Evolutionary conservation across 1,139 yeast genomes (phyloP).

Genomic region (Suhomyces coccinellae): DNA sequence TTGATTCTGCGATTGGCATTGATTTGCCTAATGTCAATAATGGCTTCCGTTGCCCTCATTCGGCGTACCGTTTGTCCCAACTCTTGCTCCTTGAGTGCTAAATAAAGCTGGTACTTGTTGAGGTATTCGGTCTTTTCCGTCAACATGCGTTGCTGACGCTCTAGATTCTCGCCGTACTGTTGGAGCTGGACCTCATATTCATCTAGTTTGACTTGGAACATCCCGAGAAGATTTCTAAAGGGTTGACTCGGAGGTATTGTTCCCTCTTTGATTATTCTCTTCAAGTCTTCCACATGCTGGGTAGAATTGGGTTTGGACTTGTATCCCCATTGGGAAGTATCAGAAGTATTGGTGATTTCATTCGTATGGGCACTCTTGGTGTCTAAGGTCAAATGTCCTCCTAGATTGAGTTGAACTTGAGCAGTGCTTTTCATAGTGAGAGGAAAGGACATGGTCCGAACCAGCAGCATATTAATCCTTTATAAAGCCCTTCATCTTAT

Average conservation of each 20-base stretch:
- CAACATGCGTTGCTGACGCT: slow-evolving; percentile 4
- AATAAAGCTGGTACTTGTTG: slow-evolving; percentile 3
- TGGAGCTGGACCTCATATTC: slow-evolving; percentile 7
- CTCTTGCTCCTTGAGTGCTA: slow-evolving; percentile 1
- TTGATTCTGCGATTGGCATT: not conserved
- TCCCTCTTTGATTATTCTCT: not conserved
- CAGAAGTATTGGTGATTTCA: not conserved
- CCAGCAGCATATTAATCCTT: no score
- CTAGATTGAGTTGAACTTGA: no score
- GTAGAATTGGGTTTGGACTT: not conserved
- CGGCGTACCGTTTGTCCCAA: slow-evolving; percentile 1
- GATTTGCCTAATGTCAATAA: not conserved
- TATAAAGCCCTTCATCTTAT: no score
- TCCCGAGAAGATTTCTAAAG: not conserved
- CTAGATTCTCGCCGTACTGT: slow-evolving; percentile 3
- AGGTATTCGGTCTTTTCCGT: slow-evolving; percentile 4
- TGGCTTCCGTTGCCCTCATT: slow-evolving; percentile 5
- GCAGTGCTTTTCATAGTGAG: no score
- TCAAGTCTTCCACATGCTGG: not conserved
- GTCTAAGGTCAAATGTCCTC: not conserved
- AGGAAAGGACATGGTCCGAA: no score
- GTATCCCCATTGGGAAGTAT: not conserved
- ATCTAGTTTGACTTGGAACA: slow-evolving; percentile 2
- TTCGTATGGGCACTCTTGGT: not conserved
- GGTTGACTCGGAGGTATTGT: not conserved